Base-by-base conservation (phyloP, 345 rosid genomes). In the Citropsis articulata region DNA sequence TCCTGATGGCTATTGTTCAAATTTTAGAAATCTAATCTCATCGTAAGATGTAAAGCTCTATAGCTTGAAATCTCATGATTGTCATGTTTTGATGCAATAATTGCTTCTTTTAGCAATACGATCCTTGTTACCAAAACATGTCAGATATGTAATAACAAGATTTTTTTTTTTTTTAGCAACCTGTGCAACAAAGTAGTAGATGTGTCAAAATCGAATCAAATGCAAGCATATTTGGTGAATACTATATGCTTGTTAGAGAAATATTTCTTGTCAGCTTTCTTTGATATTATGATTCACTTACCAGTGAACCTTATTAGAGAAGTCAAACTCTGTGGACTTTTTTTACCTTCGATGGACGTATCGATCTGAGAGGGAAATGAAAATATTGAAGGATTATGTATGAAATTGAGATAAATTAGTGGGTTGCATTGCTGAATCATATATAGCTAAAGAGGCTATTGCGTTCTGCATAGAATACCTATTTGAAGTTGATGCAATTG, bases 341-440 rank as follows among this genome's bases (percentile, higher is more conserved):
- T 56, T 18, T 18, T n/a, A 4, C 1, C 19, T 56, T 3, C 2
- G 2, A 3, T 24, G 7, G 64, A 60, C 25, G 31, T 60, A n/a
- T 8, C 12, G 1, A 60, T n/a, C 25, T 60, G 5, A n/a, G 13
- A 60, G 31, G 5, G 7, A 60, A 27, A 25, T 60, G 28, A 60
- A n/a, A 60, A 9, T n/a, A n/a, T 60, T 60, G 27, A 59, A 59
- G 27, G 27, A 6, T 5, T 22, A 60, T 9, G 28, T n/a, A 7
- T 0, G 31, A 24, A 60, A 60, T 60, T 8, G 9, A 0, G 2
- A n/a, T 25, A 27, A 27, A 60, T 14, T 7, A 60, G 14, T 24
- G n/a, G 64, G 31, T 60, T n/a, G 64, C 14, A 62, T 70, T 36
- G 70, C 83, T 56, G n/a, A 77, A 81, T 77, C 74, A 36, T 4